These are phyloP conservation scores for Elsinoe fawcettii DNA, from an alignment of 2,329 filamentous ascomycete genomes.

Conservation along the genomic window DNA sequence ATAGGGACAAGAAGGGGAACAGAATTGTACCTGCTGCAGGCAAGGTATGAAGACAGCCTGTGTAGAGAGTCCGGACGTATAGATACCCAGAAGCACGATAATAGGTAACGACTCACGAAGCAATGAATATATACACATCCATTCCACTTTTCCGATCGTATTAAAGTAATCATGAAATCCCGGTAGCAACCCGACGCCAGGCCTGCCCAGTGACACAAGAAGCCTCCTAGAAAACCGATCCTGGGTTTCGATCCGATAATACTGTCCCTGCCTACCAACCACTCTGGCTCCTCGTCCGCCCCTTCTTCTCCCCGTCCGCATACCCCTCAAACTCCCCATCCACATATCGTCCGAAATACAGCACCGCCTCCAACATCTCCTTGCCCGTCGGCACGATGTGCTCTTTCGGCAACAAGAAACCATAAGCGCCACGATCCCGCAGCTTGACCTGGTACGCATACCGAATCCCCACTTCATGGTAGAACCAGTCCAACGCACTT, in stretches of 20 bases:
- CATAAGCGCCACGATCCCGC: constrained; percentile 86
- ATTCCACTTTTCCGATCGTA: background rate
- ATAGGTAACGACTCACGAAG: constrained; percentile 6
- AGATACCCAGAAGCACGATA: background rate
- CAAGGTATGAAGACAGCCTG: background rate
- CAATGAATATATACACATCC: constrained; percentile 3
- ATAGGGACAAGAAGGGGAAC: constrained; percentile 23
- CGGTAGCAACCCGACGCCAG: background rate
- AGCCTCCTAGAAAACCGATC: background rate
- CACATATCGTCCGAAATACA: constrained; percentile 76
- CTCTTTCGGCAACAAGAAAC: constrained; percentile 79
- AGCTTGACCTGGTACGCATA: constrained; percentile 94
- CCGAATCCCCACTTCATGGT: constrained; percentile 71
- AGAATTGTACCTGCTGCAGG: background rate
- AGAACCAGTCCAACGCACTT: constrained; percentile 90
- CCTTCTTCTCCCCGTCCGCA: constrained; percentile 15
- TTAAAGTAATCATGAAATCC: background rate
- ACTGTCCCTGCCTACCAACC: background rate
- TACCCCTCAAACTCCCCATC: constrained; percentile 39
- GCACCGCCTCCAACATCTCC: constrained; percentile 74
- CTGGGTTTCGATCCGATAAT: background rate
- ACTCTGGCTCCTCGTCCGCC: constrained; percentile 15
- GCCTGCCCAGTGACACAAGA: background rate
- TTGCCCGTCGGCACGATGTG: constrained; percentile 84
- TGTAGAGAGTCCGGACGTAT: background rate